phyloP scores from a whole-genome alignment of 495 filamentous ascomycete genomes.

The Penicillium malachiteum region DNA sequence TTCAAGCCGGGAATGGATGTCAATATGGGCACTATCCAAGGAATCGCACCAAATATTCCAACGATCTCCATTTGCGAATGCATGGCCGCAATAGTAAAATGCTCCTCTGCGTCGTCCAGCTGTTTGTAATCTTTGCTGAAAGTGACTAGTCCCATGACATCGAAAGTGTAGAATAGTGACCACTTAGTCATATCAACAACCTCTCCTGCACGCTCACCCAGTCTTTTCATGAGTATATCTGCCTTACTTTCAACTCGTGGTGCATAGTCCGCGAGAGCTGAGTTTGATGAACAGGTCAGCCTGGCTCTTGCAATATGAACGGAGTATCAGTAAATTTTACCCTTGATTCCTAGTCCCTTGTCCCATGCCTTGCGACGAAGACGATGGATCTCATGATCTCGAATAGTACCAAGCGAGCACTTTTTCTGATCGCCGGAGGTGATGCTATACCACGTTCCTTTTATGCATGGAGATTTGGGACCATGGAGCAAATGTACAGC shows the following conservation, averaged over 20 bases:
- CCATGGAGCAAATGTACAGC: background rate
- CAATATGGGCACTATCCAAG: background rate
- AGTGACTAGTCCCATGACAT: background rate
- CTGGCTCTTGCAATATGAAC: background rate
- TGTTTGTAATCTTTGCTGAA: slow-evolving; percentile 1
- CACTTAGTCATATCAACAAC: background rate
- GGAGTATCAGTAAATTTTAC: background rate
- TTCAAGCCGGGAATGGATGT: background rate
- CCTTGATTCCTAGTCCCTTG: background rate
- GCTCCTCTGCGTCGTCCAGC: background rate
- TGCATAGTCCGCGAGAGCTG: slow-evolving; percentile 7
- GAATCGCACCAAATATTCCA: background rate
- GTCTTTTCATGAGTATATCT: background rate
- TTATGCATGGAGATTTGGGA: background rate
- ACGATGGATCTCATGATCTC: slow-evolving; percentile 31
- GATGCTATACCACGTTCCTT: background rate
- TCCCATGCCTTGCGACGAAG: slow-evolving; percentile 26
- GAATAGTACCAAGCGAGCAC: slow-evolving; percentile 28
- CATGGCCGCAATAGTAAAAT: background rate
- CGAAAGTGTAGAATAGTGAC: background rate
- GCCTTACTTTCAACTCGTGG: background rate
- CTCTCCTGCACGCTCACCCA: background rate
- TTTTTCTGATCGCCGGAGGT: background rate
- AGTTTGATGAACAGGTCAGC: background rate
- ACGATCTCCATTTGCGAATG: background rate